Evolutionary conservation across 2,329 filamentous ascomycete species (phyloP).

Genomic region (Incumbomyces delicatus): DNA sequence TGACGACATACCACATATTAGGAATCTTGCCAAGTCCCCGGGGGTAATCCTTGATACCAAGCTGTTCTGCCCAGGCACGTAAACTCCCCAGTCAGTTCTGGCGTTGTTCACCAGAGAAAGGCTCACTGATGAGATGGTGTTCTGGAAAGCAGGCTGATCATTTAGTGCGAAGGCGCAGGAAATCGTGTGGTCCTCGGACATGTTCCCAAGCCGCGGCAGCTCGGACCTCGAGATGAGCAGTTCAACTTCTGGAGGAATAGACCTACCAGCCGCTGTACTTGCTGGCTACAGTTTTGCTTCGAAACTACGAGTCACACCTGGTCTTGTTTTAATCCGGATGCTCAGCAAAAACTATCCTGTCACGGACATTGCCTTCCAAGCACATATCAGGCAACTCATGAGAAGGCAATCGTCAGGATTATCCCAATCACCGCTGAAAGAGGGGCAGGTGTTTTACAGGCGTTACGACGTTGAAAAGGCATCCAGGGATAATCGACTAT

Average conservation of each 20-base stretch:
- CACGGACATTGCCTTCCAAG: no score
- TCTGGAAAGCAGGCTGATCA: constrained; percentile 10
- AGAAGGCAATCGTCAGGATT: no score
- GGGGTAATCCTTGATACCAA: background rate
- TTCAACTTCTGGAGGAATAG: no score
- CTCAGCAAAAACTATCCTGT: no score
- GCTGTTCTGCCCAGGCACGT: constrained; percentile 7
- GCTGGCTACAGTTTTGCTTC: no score
- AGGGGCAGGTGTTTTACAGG: constrained; percentile 10
- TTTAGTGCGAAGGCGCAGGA: constrained; percentile 16
- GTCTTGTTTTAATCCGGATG: no score
- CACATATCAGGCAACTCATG: no score
- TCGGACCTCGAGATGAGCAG: constrained; percentile 12
- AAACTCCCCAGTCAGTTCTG: constrained; percentile 8
- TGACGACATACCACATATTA: constrained; percentile 14
- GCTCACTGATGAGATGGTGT: constrained; percentile 14
- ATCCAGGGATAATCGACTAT: background rate
- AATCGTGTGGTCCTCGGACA: constrained; percentile 15
- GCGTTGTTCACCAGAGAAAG: constrained; percentile 14
- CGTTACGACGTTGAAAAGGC: constrained; percentile 8
- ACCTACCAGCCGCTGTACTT: no score
- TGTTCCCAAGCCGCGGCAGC: constrained; percentile 12
- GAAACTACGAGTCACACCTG: no score
- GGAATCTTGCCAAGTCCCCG: constrained; percentile 14
- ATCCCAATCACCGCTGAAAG: constrained; percentile 8